Conservation (phyloP, 495 filamentous ascomycete genomes). For the Aspergillus kassunensis region DNA sequence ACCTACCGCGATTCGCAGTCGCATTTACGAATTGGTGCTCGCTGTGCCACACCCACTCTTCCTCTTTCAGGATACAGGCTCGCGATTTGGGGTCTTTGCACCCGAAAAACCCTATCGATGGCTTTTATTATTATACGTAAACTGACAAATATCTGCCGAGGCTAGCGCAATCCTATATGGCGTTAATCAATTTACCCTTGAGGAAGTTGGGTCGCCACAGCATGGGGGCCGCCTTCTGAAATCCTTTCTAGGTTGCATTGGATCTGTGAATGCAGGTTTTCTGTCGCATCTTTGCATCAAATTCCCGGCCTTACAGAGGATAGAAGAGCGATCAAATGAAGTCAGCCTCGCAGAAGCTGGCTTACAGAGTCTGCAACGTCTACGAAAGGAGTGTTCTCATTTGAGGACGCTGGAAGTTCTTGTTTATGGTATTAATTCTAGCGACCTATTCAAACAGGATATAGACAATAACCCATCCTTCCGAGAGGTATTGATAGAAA, state of each 20-base stretch:
- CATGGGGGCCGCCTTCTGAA: constrained; percentile 1
- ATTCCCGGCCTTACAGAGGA: constrained; percentile 3
- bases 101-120: constrained; percentile 4
- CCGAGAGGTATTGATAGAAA: not conserved
- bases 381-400: not conserved
- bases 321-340: not conserved
- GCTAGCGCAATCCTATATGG: constrained; percentile 2
- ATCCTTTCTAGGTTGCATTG: constrained; percentile 5
- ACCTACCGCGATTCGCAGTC: not conserved
- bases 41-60: constrained; percentile 3
- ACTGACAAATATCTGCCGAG: constrained; percentile 7
- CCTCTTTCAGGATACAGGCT: constrained; percentile 5
- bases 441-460: not conserved
- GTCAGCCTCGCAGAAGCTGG: constrained; percentile 5
- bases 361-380: constrained; percentile 1
- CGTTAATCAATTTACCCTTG: constrained; percentile 1
- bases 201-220: not conserved
- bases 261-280: not conserved
- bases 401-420: constrained; percentile 1
- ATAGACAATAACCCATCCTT: not conserved
- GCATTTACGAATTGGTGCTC: constrained; percentile 3
- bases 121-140: constrained; percentile 7
- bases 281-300: constrained; percentile 8
- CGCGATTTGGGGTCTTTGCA: constrained; percentile 2
- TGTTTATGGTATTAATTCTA: not conserved